These are phyloP conservation scores for Lasiosphaeria hispida DNA, from an alignment of 495 filamentous ascomycete genomes.

Conservation along the genomic window DNA sequence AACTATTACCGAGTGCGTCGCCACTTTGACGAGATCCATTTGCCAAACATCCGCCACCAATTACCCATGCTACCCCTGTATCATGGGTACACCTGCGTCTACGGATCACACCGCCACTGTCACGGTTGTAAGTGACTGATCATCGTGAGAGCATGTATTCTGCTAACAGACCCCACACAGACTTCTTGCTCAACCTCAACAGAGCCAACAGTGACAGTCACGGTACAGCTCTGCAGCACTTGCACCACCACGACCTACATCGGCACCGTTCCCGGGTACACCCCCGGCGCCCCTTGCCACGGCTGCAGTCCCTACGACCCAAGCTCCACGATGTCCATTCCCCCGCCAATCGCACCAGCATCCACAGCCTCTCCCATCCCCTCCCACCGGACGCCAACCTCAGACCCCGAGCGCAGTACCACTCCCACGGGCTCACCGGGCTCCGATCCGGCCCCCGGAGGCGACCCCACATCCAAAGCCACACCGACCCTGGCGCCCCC, in stretches of 20 bases:
- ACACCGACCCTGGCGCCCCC: too few species aligned
- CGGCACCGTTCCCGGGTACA: constrained; percentile 32
- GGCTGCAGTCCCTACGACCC: constrained; percentile 21
- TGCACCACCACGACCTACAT: constrained; percentile 27
- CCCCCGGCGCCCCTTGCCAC: constrained; percentile 30
- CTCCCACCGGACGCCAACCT: too few species aligned
- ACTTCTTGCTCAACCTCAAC: constrained; percentile 24
- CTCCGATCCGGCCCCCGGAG: background rate
- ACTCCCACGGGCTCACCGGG: background rate
- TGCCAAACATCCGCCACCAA: constrained; percentile 34
- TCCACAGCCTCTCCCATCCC: background rate
- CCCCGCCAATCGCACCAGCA: background rate
- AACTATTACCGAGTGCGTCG: constrained; percentile 22
- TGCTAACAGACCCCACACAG: constrained; percentile 1
- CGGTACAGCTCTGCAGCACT: constrained; percentile 28
- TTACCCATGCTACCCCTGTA: constrained; percentile 40
- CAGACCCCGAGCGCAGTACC: background rate
- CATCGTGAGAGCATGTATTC: background rate
- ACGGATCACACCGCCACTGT: constrained; percentile 32
- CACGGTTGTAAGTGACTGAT: constrained; percentile 24
- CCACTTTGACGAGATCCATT: constrained; percentile 38
- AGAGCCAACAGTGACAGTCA: constrained; percentile 28
- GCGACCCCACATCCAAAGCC: too few species aligned
- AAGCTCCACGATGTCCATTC: background rate
- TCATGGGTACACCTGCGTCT: constrained; percentile 21